Percentiles rank a stretch among this genome's conserved stretches.
These are phyloP conservation scores for Dioscorea zingiberensis DNA, from an alignment of 106 monocot genomes.

Conservation along the genomic window DNA sequence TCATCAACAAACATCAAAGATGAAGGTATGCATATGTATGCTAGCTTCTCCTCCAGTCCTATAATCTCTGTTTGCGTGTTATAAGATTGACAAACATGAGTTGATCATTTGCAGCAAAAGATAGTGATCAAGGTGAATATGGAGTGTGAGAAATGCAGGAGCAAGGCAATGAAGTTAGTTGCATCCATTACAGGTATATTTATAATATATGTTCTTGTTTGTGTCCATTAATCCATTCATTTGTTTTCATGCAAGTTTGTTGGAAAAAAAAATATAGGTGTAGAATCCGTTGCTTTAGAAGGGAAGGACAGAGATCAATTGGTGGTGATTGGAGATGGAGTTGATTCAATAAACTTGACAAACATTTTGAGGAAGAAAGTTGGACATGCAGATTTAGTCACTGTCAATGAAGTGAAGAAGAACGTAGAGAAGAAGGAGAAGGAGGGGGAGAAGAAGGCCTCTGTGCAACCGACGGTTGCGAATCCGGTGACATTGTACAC, in stretches of 20 bases:
- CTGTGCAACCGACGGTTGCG: too few species aligned
- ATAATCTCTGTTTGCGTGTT: too few species aligned
- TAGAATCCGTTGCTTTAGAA: background rate
- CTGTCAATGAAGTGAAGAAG: conserved; percentile 8
- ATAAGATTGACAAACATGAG: too few species aligned
- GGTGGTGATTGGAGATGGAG: conserved; percentile 7
- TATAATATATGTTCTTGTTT: background rate
- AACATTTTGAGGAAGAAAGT: conserved; percentile 10
- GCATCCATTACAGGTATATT: conserved; percentile 18
- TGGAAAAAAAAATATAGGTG: background rate
- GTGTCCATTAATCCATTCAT: background rate
- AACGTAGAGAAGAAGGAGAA: background rate
- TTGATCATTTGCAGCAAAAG: conserved; percentile 32
- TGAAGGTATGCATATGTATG: too few species aligned
- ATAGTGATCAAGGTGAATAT: conserved; percentile 41
- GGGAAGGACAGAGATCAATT: conserved; percentile 4
- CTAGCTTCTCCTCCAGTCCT: too few species aligned
- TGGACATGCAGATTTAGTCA: conserved; percentile 1
- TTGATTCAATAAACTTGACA: conserved; percentile 3
- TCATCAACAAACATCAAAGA: too few species aligned
- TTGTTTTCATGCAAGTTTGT: background rate
- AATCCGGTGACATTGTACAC: too few species aligned
- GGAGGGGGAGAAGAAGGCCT: background rate
- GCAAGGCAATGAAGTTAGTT: conserved; percentile 24
- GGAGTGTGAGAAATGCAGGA: conserved; percentile 29